Base-by-base conservation (phyloP, 169 alveolate species). In the Plasmodium malariae region DNA sequence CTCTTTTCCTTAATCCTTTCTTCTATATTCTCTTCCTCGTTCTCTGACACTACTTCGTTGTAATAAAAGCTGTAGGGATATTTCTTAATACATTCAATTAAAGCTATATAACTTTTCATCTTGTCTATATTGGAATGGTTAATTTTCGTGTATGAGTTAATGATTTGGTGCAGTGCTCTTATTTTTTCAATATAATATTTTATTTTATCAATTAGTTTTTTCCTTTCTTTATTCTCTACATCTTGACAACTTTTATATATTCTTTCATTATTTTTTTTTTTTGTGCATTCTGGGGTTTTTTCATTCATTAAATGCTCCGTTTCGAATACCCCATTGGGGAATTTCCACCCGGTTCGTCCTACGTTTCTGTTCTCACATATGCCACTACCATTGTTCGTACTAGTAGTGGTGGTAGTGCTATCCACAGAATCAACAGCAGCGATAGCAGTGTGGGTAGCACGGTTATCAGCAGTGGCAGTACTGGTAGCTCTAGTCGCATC, bases 131-230 rank as follows among this genome's bases (percentile, higher is more conserved):
- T 24, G 1, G 24, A 30, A 9, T 34, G 14, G n/a, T 71, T 71
- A 0, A 71, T 71, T 28, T 43, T 7, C 4, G 85, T 48, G 26
- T 71, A 71, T 4, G 85, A 28, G 4, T 19, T 30, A 1, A 71
- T 71, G 2, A 71, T 71, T 9, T 71, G 19, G 7, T 71, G 60
- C 48, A 71, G n/a, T 11, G 68, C 68, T 26, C 40, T 57, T 11
- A 71, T 71, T 28, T 71, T 71, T 14, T 71, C 40, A 28, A 4
- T 36, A 12, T 48, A 71, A 12, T 21, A 71, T n/a, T 12, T 26
- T 24, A 71, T 71, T 71, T 71, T 71, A 0, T 71, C 17, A 6
- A 71, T 26, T 32, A 71, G 40, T 28, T 71, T 71, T 9, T 48
- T 32, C 9, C 17, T 71, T 57, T 71, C 48, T 6, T 37, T 37